Conservation (phyloP, 1,139 yeast species). For the Eremothecium sinecaudum region DNA sequence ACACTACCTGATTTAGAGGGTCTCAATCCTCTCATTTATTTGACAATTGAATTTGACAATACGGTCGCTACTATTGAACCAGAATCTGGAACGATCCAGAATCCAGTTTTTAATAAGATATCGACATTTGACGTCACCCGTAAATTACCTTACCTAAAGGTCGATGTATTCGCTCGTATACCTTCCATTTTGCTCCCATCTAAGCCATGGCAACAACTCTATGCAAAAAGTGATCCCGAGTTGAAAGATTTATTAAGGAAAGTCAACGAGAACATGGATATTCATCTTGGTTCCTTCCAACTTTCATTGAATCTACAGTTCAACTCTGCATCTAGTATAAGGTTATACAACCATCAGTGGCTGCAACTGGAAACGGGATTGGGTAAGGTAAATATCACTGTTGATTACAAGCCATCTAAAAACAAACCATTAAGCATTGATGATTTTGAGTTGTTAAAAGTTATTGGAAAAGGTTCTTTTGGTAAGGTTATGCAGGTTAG, state of each 20-base stretch:
- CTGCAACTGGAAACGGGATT: conserved; percentile 31
- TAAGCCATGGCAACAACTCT: conserved; percentile 33
- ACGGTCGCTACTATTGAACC: conserved; percentile 81
- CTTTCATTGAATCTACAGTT: conserved; percentile 33
- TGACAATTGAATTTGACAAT: conserved; percentile 70
- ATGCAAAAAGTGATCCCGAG: conserved; percentile 22
- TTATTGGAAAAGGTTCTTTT: conserved; percentile 94
- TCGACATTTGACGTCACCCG: conserved; percentile 88
- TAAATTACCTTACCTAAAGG: conserved; percentile 42
- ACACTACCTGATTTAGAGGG: conserved; percentile 43
- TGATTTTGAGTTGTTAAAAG: conserved; percentile 86
- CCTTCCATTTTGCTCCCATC: conserved; percentile 56
- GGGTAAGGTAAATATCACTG: conserved; percentile 48
- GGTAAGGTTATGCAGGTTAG: conserved; percentile 98
- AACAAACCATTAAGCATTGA: conserved; percentile 72
- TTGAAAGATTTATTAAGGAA: conserved; percentile 31
- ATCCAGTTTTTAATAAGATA: conserved; percentile 74
- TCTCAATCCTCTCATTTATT: conserved; percentile 52
- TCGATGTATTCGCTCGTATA: conserved; percentile 68
- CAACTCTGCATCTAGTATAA: conserved; percentile 32
- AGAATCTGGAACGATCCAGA: conserved; percentile 54
- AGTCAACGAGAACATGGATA: conserved; percentile 35
- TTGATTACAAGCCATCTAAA: conserved; percentile 69
- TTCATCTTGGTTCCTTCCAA: conserved; percentile 31
- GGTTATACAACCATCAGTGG: conserved; percentile 43